Percentiles rank a stretch among this genome's conserved stretches.
Evolutionary conservation across 2,329 filamentous ascomycete species (phyloP).

Genomic region (Clarireedia hainanense): DNA sequence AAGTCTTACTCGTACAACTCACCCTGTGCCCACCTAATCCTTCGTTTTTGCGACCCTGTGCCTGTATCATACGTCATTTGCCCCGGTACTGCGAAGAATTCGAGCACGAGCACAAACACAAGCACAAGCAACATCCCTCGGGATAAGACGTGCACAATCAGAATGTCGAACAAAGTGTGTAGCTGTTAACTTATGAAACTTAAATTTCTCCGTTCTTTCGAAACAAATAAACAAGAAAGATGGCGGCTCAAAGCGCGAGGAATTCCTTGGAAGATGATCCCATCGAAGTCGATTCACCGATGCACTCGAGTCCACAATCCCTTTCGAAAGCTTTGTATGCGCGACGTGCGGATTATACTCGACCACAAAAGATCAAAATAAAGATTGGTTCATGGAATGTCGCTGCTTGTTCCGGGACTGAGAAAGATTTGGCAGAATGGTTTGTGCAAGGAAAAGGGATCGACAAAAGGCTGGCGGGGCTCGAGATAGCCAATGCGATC

Average conservation of each 20-base stretch:
- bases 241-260: slow-evolving; percentile 14
- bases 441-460: slow-evolving; percentile 73
- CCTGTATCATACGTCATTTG: slow-evolving; percentile 3
- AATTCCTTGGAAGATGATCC: slow-evolving; percentile 10
- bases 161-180: background rate
- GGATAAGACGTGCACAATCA: background rate
- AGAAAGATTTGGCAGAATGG: slow-evolving; percentile 83
- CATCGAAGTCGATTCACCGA: slow-evolving; percentile 9
- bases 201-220: background rate
- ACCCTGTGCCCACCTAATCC: background rate
- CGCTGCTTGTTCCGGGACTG: slow-evolving; percentile 72
- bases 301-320: slow-evolving; percentile 42
- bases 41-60: background rate
- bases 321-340: slow-evolving; percentile 61
- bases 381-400: slow-evolving; percentile 97
- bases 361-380: slow-evolving; percentile 65
- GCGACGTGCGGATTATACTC: slow-evolving; percentile 71
- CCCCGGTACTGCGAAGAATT: background rate
- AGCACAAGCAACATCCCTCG: background rate
- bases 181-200: background rate
- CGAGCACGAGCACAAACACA: background rate
- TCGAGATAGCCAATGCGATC: slow-evolving; percentile 38
- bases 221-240: background rate
- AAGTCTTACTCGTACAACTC: too few species aligned
- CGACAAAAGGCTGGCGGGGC: slow-evolving; percentile 51